phyloP scores from a whole-genome alignment of 257 asterid genomes.

The Cordia subcordata region DNA sequence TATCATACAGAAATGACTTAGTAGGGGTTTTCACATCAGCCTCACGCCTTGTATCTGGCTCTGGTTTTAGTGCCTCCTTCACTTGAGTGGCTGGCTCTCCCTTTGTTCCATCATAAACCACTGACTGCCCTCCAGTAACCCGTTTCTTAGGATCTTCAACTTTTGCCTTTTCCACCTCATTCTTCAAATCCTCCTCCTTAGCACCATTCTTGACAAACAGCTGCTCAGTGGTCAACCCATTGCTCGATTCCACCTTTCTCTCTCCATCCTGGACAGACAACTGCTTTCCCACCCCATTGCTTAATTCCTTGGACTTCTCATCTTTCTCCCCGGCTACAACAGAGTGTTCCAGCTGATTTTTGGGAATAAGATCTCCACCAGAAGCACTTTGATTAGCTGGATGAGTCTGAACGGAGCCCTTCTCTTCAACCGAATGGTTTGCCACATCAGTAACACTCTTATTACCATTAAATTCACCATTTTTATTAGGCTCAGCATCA shows the following conservation, averaged over 20 bases:
- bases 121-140: slow-evolving; percentile 20
- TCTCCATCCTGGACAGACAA: slow-evolving; percentile 29
- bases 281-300: slow-evolving; percentile 22
- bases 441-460: neutral
- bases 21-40: slow-evolving; percentile 31
- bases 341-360: neutral
- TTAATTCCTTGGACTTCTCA: slow-evolving; percentile 22
- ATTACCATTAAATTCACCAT: neutral
- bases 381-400: neutral
- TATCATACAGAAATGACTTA: slow-evolving; percentile 50
- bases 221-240: slow-evolving; percentile 10
- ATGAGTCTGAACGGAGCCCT: neutral
- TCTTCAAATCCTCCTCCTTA: slow-evolving; percentile 23
- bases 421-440: neutral
- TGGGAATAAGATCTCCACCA: neutral
- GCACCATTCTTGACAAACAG: slow-evolving; percentile 12
- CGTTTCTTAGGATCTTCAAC: slow-evolving; percentile 20
- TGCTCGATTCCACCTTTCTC: slow-evolving; percentile 24
- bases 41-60: slow-evolving; percentile 18
- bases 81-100: slow-evolving; percentile 19
- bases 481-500: neutral
- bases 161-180: slow-evolving; percentile 19
- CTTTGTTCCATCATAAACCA: slow-evolving; percentile 22
- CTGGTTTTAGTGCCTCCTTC: slow-evolving; percentile 26
- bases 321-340: neutral